Evolutionary conservation across 495 filamentous ascomycete species (phyloP).

Genomic region (Tuber magnatum): DNA sequence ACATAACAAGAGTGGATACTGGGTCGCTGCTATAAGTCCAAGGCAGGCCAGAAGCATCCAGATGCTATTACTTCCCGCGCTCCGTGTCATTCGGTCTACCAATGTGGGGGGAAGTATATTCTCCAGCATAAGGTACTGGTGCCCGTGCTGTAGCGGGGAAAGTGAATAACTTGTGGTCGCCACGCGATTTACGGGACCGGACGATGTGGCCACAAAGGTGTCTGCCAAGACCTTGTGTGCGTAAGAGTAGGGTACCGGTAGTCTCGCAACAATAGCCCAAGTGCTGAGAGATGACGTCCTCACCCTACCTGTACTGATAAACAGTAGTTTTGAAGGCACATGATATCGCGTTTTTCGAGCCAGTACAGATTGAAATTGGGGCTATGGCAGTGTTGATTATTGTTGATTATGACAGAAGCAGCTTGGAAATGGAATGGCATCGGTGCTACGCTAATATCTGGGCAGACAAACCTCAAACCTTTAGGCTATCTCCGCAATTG

Average conservation of each 20-base stretch:
- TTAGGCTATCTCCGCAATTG: slow-evolving; percentile 45
- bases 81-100: neutral
- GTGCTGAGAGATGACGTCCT: neutral
- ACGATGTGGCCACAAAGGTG: slow-evolving; percentile 24
- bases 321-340: neutral
- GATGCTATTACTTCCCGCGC: slow-evolving; percentile 4
- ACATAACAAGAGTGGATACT: slow-evolving; percentile 25
- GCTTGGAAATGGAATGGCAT: neutral
- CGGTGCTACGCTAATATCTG: neutral
- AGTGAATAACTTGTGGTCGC: neutral
- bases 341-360: neutral
- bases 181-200: slow-evolving; percentile 9
- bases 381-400: neutral
- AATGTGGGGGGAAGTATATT: slow-evolving; percentile 12
- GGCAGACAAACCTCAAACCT: slow-evolving; percentile 3
- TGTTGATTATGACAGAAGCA: neutral
- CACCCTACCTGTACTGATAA: neutral
- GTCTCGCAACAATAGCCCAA: neutral
- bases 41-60: slow-evolving; percentile 24
- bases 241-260: neutral
- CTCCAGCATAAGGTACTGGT: slow-evolving; percentile 1
- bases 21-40: slow-evolving; percentile 24
- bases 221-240: slow-evolving; percentile 23
- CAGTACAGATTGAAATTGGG: neutral
- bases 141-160: slow-evolving; percentile 4